Evolutionary conservation across 495 filamentous ascomycete genomes (phyloP).

Genomic region (Penicillium herquei): DNA sequence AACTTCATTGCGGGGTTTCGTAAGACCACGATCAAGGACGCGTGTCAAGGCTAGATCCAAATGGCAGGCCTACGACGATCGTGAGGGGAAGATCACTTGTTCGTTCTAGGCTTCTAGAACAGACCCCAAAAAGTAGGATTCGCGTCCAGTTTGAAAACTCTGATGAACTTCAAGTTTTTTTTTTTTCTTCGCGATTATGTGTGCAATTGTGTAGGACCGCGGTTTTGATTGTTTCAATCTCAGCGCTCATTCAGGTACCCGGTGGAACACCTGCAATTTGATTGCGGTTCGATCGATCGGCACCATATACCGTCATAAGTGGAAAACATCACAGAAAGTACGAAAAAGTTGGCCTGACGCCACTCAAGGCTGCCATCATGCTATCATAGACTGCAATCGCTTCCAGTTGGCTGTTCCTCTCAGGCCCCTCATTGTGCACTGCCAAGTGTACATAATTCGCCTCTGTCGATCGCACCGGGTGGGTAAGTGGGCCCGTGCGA

Average conservation of each 20-base stretch:
- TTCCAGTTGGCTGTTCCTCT: conserved; percentile 4
- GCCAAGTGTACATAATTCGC: conserved; percentile 7
- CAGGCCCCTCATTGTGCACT: conserved; percentile 6
- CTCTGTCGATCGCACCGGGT: conserved; percentile 9
- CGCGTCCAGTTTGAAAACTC: background rate
- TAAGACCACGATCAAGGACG: conserved; percentile 12
- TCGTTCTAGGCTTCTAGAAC: conserved; percentile 10
- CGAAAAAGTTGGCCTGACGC: background rate
- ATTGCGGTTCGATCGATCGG: background rate
- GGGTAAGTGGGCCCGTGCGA: conserved; percentile 1
- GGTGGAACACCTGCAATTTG: background rate
- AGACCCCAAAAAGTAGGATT: background rate
- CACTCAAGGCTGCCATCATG: conserved; percentile 5
- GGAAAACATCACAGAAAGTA: background rate
- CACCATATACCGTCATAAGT: background rate
- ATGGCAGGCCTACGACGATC: conserved; percentile 9
- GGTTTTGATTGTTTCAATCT: background rate
- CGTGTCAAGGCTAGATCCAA: conserved; percentile 7
- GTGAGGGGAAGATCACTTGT: conserved; percentile 7
- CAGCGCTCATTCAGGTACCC: conserved; percentile 1
- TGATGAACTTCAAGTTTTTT: background rate
- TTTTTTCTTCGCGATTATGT: background rate
- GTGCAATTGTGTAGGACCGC: too few relatives aligned
- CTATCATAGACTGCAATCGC: conserved; percentile 1
- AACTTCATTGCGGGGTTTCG: conserved; percentile 1